These are phyloP conservation scores for Parietichytrium sp. DNA, from an alignment of 108 stramenopile species.

Conservation along the genomic window DNA sequence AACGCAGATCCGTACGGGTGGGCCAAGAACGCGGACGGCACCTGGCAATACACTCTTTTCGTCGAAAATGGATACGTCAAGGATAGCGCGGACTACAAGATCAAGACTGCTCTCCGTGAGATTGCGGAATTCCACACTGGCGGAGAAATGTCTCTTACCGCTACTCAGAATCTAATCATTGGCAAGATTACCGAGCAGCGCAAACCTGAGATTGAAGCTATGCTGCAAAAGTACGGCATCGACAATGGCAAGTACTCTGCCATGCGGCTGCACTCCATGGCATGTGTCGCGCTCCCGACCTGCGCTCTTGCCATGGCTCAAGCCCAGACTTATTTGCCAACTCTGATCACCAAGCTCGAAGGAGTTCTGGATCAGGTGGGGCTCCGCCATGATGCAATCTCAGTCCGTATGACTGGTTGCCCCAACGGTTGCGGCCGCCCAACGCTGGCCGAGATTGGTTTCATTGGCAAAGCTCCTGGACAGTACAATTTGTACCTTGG, in stretches of 20 bases:
- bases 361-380: slow-evolving; percentile 75
- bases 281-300: slow-evolving; percentile 92
- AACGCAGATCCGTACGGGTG: slow-evolving; percentile 91
- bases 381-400: slow-evolving; percentile 69
- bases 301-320: slow-evolving; percentile 96
- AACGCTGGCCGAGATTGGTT: slow-evolving; percentile 97
- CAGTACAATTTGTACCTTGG: slow-evolving; percentile 92
- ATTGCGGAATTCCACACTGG: slow-evolving; percentile 79
- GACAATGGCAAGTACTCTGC: slow-evolving; percentile 85
- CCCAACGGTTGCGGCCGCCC: slow-evolving; percentile 97
- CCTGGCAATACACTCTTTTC: slow-evolving; percentile 86
- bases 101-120: slow-evolving; percentile 82
- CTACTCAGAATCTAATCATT: slow-evolving; percentile 89
- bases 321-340: slow-evolving; percentile 89
- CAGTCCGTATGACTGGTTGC: slow-evolving; percentile 96
- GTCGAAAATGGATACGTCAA: slow-evolving; percentile 92
- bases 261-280: slow-evolving; percentile 79
- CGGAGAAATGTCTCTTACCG: slow-evolving; percentile 81
- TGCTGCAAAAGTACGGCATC: slow-evolving; percentile 80
- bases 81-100: slow-evolving; percentile 79
- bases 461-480: slow-evolving; percentile 92
- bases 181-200: slow-evolving; percentile 82
- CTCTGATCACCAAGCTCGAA: slow-evolving; percentile 78
- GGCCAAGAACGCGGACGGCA: slow-evolving; percentile 96
- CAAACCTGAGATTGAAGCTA: slow-evolving; percentile 73